Percentiles rank a stretch among this genome's conserved stretches.
phyloP scores from a whole-genome alignment of 768 basidiomycete species.

The Rhizopogon vinicolor region DNA sequence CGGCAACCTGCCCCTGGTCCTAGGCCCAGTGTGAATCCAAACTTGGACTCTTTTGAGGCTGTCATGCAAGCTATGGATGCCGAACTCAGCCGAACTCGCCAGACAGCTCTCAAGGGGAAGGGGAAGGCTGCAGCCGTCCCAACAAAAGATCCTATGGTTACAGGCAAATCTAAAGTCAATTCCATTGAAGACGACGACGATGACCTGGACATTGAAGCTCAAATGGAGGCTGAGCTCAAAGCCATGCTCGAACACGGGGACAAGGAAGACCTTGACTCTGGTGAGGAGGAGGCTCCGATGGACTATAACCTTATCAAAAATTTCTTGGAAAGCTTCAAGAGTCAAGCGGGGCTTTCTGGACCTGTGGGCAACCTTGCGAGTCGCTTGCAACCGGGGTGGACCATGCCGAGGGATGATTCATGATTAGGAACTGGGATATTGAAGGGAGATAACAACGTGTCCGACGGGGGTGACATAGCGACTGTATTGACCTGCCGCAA shows the following conservation, averaged over 20 bases:
- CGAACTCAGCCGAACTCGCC: conserved; percentile 55
- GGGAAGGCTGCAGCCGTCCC: conserved; percentile 10
- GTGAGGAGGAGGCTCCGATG: conserved; percentile 40
- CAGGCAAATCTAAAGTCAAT: conserved; percentile 37
- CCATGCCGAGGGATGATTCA: conserved; percentile 64
- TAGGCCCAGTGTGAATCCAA: conserved; percentile 51
- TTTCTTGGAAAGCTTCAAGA: conserved; percentile 94
- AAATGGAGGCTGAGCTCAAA: conserved; percentile 86
- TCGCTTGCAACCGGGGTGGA: conserved; percentile 72
- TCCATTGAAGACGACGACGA: conserved; percentile 32
- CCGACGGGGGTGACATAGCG: background rate
- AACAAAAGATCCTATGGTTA: conserved; percentile 18
- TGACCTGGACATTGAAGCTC: conserved; percentile 70
- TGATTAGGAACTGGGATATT: conserved; percentile 12
- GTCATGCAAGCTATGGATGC: conserved; percentile 96
- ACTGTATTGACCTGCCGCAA: no score
- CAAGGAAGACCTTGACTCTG: conserved; percentile 49
- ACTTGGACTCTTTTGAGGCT: conserved; percentile 88
- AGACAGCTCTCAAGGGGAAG: conserved; percentile 16
- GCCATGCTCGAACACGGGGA: conserved; percentile 50
- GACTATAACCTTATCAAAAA: conserved; percentile 96
- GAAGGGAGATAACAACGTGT: background rate
- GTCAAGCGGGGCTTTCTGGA: conserved; percentile 84
- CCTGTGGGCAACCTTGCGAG: conserved; percentile 91
- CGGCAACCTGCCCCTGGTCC: conserved; percentile 28